phyloP scores from a whole-genome alignment of 306 rosid genomes.

The Quercus robur region DNA sequence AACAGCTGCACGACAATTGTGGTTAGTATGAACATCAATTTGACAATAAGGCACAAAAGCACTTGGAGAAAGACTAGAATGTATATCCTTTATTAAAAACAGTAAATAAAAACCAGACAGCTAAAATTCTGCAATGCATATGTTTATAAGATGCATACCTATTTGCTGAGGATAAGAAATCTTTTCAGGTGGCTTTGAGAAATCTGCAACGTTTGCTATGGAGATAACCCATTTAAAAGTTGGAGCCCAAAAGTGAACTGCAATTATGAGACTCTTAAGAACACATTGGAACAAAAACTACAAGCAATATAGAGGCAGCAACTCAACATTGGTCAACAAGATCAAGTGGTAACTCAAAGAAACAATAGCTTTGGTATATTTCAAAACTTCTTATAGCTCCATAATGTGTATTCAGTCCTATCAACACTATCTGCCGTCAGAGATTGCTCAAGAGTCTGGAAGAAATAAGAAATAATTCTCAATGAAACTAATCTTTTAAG shows the following conservation, averaged over 20 bases:
- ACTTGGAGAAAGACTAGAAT: neutral
- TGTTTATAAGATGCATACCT: neutral
- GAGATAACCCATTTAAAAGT: slow-evolving; percentile 23
- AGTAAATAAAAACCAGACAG: neutral
- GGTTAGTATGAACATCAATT: neutral
- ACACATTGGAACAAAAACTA: neutral
- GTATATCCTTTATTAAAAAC: neutral
- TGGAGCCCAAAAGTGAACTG: slow-evolving; percentile 30
- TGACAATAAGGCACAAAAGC: neutral
- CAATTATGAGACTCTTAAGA: neutral
- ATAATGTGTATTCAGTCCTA: neutral
- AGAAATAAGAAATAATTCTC: too few species aligned
- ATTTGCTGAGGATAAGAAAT: slow-evolving; percentile 17
- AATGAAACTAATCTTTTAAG: too few species aligned
- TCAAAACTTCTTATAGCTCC: neutral
- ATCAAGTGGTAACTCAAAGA: neutral
- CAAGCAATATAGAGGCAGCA: neutral
- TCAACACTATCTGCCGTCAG: too few species aligned
- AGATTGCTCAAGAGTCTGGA: neutral
- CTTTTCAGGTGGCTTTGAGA: slow-evolving; percentile 18
- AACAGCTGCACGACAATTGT: slow-evolving; percentile 5
- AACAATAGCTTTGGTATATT: neutral
- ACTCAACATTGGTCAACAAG: neutral
- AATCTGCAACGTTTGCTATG: slow-evolving; percentile 26
- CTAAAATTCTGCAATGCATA: too few species aligned